phyloP scores from a whole-genome alignment of 805 yeast genomes.

The Saccharomycopsis javanensis region DNA sequence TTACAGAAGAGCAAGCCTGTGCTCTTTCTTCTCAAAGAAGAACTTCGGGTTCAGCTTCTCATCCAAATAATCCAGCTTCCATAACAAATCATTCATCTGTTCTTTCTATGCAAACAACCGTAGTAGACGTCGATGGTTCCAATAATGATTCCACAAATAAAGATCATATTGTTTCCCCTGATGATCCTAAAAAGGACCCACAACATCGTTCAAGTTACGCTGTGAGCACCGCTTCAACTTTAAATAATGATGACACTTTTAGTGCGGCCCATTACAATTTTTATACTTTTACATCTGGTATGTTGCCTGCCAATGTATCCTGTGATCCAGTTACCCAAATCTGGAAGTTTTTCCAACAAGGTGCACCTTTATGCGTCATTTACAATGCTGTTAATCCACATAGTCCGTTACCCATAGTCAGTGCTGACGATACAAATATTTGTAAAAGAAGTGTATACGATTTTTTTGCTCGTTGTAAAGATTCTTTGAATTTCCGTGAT shows the following conservation, averaged over 20 bases:
- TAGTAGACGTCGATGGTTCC: constrained; percentile 21
- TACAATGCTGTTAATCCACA: constrained; percentile 62
- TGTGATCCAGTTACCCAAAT: constrained; percentile 91
- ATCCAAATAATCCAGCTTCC: background rate
- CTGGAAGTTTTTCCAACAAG: constrained; percentile 83
- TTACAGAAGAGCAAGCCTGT: constrained; percentile 63
- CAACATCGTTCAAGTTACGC: constrained; percentile 14
- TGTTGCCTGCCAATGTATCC: constrained; percentile 58
- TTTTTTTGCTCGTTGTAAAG: constrained; percentile 78
- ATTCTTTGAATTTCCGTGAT: constrained; percentile 63
- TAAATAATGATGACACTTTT: constrained; percentile 25
- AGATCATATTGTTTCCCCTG: constrained; percentile 22
- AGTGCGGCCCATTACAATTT: constrained; percentile 28
- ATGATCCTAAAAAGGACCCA: constrained; percentile 13
- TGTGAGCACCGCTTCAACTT: constrained; percentile 12
- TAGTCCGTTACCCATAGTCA: constrained; percentile 49
- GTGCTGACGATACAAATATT: constrained; percentile 71
- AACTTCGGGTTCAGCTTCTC: background rate
- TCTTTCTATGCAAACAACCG: background rate
- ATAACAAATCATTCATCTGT: background rate
- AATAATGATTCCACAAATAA: constrained; percentile 26
- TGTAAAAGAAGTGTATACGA: constrained; percentile 87
- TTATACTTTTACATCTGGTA: constrained; percentile 65
- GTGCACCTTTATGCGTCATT: constrained; percentile 80
- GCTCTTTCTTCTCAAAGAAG: constrained; percentile 29